Base-by-base conservation (phyloP, 345 rosid genomes). In the Eutrema heterophyllum region DNA sequence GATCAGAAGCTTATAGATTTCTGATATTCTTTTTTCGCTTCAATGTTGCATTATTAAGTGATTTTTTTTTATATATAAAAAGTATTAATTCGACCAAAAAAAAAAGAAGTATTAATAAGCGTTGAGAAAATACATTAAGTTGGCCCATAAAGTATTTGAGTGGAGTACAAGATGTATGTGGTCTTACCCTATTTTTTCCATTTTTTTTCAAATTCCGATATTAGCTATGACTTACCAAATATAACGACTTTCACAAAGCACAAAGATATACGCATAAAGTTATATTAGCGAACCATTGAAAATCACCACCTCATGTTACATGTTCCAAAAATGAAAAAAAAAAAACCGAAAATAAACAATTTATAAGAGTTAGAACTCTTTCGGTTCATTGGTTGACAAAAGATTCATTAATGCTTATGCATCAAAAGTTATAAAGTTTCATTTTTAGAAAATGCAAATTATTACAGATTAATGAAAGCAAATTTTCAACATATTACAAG, bases 1-100 rank as follows among this genome's bases (percentile, higher is more conserved):
- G 43, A 36, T 61, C 35, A 50, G 6, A 71, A 61, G 50, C 68
- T 50, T 59, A 60, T 15, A 26, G 32, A 60, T 49, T 55, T 55
- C 14, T 15, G 9, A 55, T 55, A 32, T 55, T 55, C 33, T 70
- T 21, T 36, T 14, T 7, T 58, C 36, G 29, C 14, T 54, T 40
- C 16, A 6, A 11, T 15, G 21, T 52, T 27, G 11, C 38, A 38
- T 50, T 49, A 35, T 35, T 13, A 18, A 35, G 24, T 32, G 33
- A 54, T 18, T 21, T 5, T 8, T 15, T 29, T 43, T n/a, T 7
- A n/a, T 32, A 55, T 32, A 32, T 15, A 5, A 55, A 5, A 55
- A 57, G 24, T 69, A 13, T 26, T 48, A 1, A 24, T 56, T n/a
- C n/a, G n/a, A n/a, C n/a, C n/a, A n/a, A n/a, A n/a, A n/a, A n/a